A percentile compares a stretch with the other conserved stretches of the same genome.
These are phyloP conservation scores for Trichosporon asahii DNA, from an alignment of 1,284 basidiomycete genomes.

Conservation along the genomic window DNA sequence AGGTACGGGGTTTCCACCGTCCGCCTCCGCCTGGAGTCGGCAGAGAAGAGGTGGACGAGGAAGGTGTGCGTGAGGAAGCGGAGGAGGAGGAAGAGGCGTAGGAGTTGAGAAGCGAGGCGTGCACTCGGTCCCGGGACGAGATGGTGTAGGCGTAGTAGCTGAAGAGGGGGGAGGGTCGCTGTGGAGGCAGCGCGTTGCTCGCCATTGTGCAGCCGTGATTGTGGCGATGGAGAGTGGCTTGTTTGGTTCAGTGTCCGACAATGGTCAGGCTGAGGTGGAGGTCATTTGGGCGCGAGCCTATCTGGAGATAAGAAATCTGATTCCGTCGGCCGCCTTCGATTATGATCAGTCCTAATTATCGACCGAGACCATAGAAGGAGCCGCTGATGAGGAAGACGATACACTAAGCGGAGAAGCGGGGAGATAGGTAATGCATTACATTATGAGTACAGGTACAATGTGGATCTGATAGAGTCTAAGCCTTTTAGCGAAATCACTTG, in stretches of 20 bases:
- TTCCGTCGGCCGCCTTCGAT: not conserved
- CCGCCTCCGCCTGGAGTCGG: not conserved
- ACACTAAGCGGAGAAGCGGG: too few species aligned
- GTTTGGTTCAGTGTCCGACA: not conserved
- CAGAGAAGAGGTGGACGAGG: slow-evolving; percentile 14
- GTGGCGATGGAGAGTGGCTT: not conserved
- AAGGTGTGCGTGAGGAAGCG: slow-evolving; percentile 8
- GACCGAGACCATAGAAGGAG: too few species aligned
- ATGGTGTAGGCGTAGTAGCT: slow-evolving; percentile 40
- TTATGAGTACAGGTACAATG: not conserved
- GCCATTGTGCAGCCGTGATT: not conserved
- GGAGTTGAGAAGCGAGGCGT: slow-evolving; percentile 19
- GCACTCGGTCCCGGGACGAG: slow-evolving; percentile 27
- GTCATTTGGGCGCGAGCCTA: not conserved
- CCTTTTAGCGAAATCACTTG: not conserved
- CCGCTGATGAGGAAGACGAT: too few species aligned
- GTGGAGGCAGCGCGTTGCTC: not conserved
- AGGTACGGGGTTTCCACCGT: not conserved
- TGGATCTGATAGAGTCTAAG: not conserved
- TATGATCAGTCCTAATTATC: not conserved
- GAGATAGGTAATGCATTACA: not conserved
- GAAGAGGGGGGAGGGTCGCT: slow-evolving; percentile 21
- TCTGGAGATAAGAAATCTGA: not conserved
- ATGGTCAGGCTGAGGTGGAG: not conserved
- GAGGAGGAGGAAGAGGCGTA: not conserved